phyloP scores from a whole-genome alignment of 75 land plant genomes.

The Larix kaempferi region DNA sequence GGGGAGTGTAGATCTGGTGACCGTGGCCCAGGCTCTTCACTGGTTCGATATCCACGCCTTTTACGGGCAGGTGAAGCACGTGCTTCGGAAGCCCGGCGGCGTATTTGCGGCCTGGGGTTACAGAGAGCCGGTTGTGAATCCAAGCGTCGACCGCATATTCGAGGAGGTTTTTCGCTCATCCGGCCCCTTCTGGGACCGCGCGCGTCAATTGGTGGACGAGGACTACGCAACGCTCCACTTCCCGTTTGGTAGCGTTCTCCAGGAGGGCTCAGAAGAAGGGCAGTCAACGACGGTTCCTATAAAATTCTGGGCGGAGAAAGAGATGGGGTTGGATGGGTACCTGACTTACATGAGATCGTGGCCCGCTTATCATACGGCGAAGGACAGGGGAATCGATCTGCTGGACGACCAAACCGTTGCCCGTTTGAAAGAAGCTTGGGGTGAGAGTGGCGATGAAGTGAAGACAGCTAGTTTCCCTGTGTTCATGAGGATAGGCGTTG shows the following conservation, averaged over 20 bases:
- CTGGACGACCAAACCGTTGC: conserved; percentile 32
- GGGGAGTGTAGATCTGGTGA: conserved; percentile 54
- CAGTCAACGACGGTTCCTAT: conserved; percentile 45
- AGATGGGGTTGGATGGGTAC: conserved; percentile 38
- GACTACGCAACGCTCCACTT: conserved; percentile 51
- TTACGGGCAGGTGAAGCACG: conserved; percentile 43
- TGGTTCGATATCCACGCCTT: conserved; percentile 73
- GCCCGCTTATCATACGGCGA: conserved; percentile 67
- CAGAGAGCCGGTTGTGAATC: conserved; percentile 27
- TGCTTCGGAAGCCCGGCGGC: conserved; percentile 59
- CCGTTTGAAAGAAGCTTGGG: conserved; percentile 60
- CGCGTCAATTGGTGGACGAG: conserved; percentile 30
- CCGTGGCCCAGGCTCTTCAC: conserved; percentile 67
- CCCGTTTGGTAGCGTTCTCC: conserved; percentile 38
- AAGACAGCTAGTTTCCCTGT: conserved; percentile 46
- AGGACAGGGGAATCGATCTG: conserved; percentile 59
- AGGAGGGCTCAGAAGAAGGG: conserved; percentile 32
- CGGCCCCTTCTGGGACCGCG: conserved; percentile 38
- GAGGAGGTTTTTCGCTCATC: background rate
- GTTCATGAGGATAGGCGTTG: conserved; percentile 7
- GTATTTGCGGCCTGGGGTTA: conserved; percentile 85
- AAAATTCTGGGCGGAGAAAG: conserved; percentile 29
- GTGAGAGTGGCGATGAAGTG: conserved; percentile 11
- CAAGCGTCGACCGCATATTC: conserved; percentile 39
- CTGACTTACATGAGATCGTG: conserved; percentile 50